These are phyloP conservation scores for Taphrina populina DNA, from an alignment of 1,139 yeast species.

Conservation along the genomic window DNA sequence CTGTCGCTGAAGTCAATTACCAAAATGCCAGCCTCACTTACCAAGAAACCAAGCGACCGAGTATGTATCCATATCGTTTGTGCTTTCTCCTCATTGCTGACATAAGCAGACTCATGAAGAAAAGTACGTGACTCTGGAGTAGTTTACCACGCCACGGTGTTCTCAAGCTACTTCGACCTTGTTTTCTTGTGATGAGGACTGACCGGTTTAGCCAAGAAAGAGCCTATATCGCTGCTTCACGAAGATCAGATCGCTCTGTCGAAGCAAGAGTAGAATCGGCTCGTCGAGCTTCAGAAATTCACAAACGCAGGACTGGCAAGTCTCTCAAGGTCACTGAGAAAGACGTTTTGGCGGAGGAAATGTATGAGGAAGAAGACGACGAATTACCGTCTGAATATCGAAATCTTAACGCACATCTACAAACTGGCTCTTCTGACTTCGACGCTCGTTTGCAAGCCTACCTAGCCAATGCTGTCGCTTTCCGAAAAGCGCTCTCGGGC, in stretches of 20 bases:
- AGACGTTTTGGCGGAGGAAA: conserved; percentile 30
- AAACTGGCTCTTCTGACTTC: conserved; percentile 26
- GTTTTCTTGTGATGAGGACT: not conserved
- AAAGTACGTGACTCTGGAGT: too few species aligned
- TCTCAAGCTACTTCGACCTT: too few species aligned
- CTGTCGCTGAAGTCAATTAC: too few species aligned
- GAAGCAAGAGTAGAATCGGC: conserved; percentile 34
- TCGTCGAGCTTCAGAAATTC: conserved; percentile 28
- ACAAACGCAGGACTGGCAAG: conserved; percentile 33
- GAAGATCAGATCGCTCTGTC: conserved; percentile 30
- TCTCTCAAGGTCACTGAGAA: conserved; percentile 32
- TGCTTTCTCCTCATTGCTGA: not conserved
- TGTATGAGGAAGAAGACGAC: conserved; percentile 34
- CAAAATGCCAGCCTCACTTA: conserved; percentile 13
- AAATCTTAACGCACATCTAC: conserved; percentile 29
- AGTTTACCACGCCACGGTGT: not conserved
- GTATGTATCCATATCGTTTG: not conserved
- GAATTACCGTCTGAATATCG: conserved; percentile 31
- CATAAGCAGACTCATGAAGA: conserved; percentile 28
- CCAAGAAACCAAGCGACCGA: conserved; percentile 18
- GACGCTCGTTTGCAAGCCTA: conserved; percentile 29
- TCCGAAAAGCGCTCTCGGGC: conserved; percentile 28
- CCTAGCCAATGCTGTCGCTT: conserved; percentile 32
- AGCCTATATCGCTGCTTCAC: conserved; percentile 34
- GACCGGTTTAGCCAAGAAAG: conserved; percentile 25